These are phyloP conservation scores for Tolypocladium pustulatum DNA, from an alignment of 2,329 filamentous ascomycete species.

Conservation along the genomic window DNA sequence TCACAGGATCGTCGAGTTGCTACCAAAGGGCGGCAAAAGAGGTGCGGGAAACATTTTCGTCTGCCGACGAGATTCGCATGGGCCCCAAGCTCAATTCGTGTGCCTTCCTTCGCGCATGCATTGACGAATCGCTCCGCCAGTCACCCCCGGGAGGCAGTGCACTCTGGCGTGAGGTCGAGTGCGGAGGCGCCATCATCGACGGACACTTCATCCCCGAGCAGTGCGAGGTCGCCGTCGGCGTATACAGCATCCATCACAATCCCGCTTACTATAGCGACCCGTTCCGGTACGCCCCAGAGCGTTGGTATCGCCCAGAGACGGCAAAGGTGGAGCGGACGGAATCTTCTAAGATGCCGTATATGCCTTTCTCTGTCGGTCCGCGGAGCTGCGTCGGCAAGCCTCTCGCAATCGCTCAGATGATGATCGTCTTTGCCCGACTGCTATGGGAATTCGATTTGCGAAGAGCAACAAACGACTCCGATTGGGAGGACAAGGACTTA, in stretches of 20 bases:
- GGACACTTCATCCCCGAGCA: constrained; percentile 6
- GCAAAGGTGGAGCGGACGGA: not conserved
- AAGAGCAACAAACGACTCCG: constrained; percentile 1
- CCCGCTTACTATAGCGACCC: constrained; percentile 2
- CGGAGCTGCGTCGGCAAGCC: constrained; percentile 6
- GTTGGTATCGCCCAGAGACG: constrained; percentile 4
- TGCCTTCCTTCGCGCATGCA: constrained; percentile 27
- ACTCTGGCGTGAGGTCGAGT: constrained; percentile 7
- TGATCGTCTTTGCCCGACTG: constrained; percentile 3
- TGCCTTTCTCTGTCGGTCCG: constrained; percentile 4
- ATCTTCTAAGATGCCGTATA: constrained; percentile 1
- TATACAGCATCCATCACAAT: constrained; percentile 11
- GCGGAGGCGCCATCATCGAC: constrained; percentile 5
- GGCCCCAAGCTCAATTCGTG: constrained; percentile 20
- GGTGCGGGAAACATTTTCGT: constrained; percentile 17
- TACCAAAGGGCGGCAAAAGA: constrained; percentile 18
- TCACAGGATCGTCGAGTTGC: constrained; percentile 18
- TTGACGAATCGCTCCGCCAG: constrained; percentile 18
- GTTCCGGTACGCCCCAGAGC: constrained; percentile 2
- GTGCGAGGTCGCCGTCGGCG: constrained; percentile 7
- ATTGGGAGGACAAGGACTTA: not conserved
- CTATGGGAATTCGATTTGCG: constrained; percentile 5
- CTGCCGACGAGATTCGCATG: constrained; percentile 22
- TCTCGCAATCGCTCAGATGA: constrained; percentile 5
- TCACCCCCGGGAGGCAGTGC: constrained; percentile 6